These are phyloP conservation scores for Kwoniella europaea DNA, from an alignment of 768 basidiomycete species.

Conservation along the genomic window DNA sequence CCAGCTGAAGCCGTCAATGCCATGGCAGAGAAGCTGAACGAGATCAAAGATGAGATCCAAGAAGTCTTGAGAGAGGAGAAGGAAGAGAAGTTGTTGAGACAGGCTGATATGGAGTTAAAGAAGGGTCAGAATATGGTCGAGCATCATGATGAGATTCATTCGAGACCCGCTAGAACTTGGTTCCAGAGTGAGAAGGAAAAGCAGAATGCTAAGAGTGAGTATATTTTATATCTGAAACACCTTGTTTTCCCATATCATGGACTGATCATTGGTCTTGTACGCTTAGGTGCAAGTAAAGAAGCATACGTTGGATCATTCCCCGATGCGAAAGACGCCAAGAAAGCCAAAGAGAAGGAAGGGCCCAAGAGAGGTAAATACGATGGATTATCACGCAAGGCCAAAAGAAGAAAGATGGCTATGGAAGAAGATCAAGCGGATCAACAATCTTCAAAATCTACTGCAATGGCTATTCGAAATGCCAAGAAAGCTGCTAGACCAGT, in stretches of 20 bases:
- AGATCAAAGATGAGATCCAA: conserved; percentile 74
- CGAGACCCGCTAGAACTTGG: conserved; percentile 96
- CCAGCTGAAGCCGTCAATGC: conserved; percentile 73
- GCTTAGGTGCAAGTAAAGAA: conserved; percentile 73
- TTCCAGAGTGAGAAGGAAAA: conserved; percentile 91
- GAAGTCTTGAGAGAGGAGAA: conserved; percentile 87
- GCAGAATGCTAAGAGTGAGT: conserved; percentile 73
- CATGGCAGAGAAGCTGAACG: conserved; percentile 73
- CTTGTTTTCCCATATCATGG: neutral
- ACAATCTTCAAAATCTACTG: conserved; percentile 64
- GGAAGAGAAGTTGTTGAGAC: conserved; percentile 90
- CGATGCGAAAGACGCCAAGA: conserved; percentile 42
- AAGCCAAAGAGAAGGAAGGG: conserved; percentile 48
- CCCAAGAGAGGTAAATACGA: conserved; percentile 58
- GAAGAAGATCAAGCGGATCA: conserved; percentile 72
- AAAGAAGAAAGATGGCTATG: conserved; percentile 82
- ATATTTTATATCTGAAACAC: too few species aligned
- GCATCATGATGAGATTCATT: conserved; percentile 88
- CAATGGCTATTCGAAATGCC: conserved; percentile 80
- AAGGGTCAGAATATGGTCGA: conserved; percentile 96
- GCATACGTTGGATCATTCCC: conserved; percentile 70
- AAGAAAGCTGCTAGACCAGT: conserved; percentile 76
- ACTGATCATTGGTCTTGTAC: neutral
- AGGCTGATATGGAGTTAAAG: conserved; percentile 92
- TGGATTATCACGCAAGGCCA: conserved; percentile 83